Evolutionary conservation across 176 grass and related monocot genomes (phyloP).

Genomic region (Lolium rigidum): DNA sequence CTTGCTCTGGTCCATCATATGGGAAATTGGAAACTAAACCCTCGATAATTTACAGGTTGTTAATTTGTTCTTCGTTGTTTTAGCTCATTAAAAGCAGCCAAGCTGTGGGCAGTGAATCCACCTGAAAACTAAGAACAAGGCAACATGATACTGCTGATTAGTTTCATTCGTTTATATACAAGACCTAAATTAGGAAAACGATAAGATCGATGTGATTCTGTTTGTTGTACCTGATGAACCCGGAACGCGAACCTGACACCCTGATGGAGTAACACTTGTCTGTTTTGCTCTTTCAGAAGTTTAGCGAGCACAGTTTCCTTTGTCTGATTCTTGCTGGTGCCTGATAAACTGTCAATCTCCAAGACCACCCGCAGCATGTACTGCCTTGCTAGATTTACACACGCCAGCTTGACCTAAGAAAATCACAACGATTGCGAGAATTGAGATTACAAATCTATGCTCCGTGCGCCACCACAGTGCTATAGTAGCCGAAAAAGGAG

Average conservation of each 20-base stretch:
- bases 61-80: conserved; percentile 40
- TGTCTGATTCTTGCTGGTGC: neutral
- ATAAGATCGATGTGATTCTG: neutral
- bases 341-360: conserved; percentile 56
- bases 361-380: conserved; percentile 66
- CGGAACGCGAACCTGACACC: conserved; percentile 77
- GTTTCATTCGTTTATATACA: too few species aligned
- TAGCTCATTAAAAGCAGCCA: conserved; percentile 63
- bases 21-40: neutral
- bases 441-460: neutral
- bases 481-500: neutral
- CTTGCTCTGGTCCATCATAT: neutral
- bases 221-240: conserved; percentile 63
- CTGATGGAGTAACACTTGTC: conserved; percentile 68
- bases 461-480: too few species aligned
- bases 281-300: conserved; percentile 59
- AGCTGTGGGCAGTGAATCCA: conserved; percentile 58
- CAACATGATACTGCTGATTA: neutral
- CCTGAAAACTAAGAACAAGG: conserved; percentile 54
- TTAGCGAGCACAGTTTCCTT: conserved; percentile 12
- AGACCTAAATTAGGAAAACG: neutral
- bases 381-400: conserved; percentile 69
- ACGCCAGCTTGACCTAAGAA: conserved; percentile 70
- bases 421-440: neutral
- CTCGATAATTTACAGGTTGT: neutral